phyloP scores from a whole-genome alignment of 306 rosid species.

The Datisca glomerata region DNA sequence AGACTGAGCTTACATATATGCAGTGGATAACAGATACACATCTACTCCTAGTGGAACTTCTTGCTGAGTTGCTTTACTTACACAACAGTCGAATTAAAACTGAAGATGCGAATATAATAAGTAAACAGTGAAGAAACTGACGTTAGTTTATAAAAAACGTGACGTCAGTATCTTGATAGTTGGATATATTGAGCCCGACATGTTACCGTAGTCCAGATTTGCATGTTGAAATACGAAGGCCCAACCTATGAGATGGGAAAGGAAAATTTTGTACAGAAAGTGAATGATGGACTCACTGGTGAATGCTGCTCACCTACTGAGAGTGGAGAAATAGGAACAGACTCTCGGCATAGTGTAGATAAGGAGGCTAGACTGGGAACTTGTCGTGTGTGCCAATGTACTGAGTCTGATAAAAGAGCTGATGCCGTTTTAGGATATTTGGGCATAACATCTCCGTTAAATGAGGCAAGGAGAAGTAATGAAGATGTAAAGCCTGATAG shows the following conservation, averaged over 20 bases:
- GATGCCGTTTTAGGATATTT: slow-evolving; percentile 63
- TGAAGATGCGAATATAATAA: no score
- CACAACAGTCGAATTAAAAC: no score
- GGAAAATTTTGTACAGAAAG: slow-evolving; percentile 24
- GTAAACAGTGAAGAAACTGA: no score
- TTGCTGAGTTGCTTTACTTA: no score
- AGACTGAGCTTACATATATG: no score
- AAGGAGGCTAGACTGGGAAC: slow-evolving; percentile 34
- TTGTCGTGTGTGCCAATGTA: slow-evolving; percentile 97
- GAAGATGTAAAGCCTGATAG: slow-evolving; percentile 24
- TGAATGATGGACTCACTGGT: slow-evolving; percentile 21
- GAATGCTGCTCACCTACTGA: slow-evolving; percentile 27
- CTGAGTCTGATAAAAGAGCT: slow-evolving; percentile 80
- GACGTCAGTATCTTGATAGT: no score
- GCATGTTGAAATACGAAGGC: no score
- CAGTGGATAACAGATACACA: no score
- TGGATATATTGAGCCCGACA: no score
- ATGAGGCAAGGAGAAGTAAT: slow-evolving; percentile 22
- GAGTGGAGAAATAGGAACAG: slow-evolving; percentile 35
- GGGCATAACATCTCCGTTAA: slow-evolving; percentile 38
- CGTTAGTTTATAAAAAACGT: no score
- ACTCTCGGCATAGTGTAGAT: slow-evolving; percentile 42
- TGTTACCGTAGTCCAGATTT: no score
- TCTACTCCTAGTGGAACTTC: no score
- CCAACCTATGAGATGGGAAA: slow-evolving; percentile 22